A percentile compares a stretch with the other conserved stretches of the same genome.
These are phyloP conservation scores for Elsinoe batatas DNA, from an alignment of 2,329 filamentous ascomycete genomes.

Conservation along the genomic window DNA sequence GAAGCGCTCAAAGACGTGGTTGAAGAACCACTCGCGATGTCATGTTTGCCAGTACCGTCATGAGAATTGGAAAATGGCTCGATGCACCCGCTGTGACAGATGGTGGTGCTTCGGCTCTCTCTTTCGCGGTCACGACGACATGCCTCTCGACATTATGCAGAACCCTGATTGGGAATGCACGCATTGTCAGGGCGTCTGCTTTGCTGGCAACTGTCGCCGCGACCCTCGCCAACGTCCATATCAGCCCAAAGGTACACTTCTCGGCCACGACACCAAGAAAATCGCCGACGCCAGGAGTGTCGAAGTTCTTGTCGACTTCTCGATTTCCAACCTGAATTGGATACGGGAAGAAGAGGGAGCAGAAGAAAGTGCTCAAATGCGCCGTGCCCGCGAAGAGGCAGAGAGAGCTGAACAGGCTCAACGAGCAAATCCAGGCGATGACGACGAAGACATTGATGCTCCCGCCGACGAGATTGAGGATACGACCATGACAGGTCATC, in stretches of 20 bases:
- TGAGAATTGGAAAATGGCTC: slow-evolving; percentile 72
- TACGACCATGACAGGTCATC: slow-evolving; percentile 27
- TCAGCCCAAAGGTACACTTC: slow-evolving; percentile 72
- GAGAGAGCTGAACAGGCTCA: slow-evolving; percentile 41
- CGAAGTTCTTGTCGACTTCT: slow-evolving; percentile 83
- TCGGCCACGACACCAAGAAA: slow-evolving; percentile 83
- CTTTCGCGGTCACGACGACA: slow-evolving; percentile 82
- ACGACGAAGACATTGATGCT: slow-evolving; percentile 29
- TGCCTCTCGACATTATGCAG: slow-evolving; percentile 74
- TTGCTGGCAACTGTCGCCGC: slow-evolving; percentile 69
- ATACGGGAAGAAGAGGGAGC: slow-evolving; percentile 48
- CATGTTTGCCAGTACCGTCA: slow-evolving; percentile 78
- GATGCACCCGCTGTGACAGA: slow-evolving; percentile 65
- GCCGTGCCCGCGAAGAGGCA: slow-evolving; percentile 43
- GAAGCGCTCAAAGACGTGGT: slow-evolving; percentile 42
- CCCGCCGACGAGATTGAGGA: slow-evolving; percentile 26
- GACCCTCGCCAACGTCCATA: slow-evolving; percentile 64
- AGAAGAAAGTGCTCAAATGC: slow-evolving; percentile 29
- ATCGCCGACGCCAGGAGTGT: slow-evolving; percentile 87
- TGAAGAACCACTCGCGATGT: slow-evolving; percentile 49
- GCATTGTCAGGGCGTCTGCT: slow-evolving; percentile 76
- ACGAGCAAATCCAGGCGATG: slow-evolving; percentile 36
- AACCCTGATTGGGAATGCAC: slow-evolving; percentile 80
- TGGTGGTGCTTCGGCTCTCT: slow-evolving; percentile 90
- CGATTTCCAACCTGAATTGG: slow-evolving; percentile 79